phyloP scores from a whole-genome alignment of 495 filamentous ascomycete genomes.

The Aspergillus incahuasiensis region DNA sequence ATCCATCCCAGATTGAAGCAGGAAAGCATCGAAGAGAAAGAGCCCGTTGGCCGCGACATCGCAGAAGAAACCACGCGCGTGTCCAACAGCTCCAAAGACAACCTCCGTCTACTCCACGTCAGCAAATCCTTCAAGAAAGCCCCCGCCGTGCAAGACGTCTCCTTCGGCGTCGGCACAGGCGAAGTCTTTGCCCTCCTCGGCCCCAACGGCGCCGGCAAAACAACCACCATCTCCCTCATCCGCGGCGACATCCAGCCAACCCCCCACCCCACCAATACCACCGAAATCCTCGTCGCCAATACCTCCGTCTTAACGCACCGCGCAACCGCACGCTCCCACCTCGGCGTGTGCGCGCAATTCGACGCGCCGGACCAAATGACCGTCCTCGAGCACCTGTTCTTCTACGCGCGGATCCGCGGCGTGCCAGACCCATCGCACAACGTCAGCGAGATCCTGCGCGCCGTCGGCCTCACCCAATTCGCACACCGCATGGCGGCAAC shows the following conservation, averaged over 20 bases:
- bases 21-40: conserved; percentile 42
- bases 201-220: conserved; percentile 86
- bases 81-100: conserved; percentile 47
- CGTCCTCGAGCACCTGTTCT: conserved; percentile 49
- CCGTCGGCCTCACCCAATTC: conserved; percentile 37
- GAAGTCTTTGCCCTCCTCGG: conserved; percentile 84
- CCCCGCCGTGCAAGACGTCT: conserved; percentile 74
- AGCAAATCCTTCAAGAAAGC: conserved; percentile 67
- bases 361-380: conserved; percentile 58
- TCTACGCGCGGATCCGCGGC: conserved; percentile 54
- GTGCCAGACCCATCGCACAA: conserved; percentile 48
- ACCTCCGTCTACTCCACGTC: conserved; percentile 68
- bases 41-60: conserved; percentile 44
- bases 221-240: conserved; percentile 77
- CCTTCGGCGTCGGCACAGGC: conserved; percentile 69
- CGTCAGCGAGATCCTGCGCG: conserved; percentile 41
- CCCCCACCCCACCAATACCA: conserved; percentile 47
- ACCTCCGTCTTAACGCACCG: conserved; percentile 61
- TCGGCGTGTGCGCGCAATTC: conserved; percentile 62
- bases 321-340: conserved; percentile 59
- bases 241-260: conserved; percentile 74
- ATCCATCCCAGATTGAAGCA: conserved; percentile 24
- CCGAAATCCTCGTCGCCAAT: conserved; percentile 72
- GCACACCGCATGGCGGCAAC: conserved; percentile 38
- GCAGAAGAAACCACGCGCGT: conserved; percentile 44